phyloP scores from a whole-genome alignment of 2,329 filamentous ascomycete genomes.

The Talaromyces pinophilus region DNA sequence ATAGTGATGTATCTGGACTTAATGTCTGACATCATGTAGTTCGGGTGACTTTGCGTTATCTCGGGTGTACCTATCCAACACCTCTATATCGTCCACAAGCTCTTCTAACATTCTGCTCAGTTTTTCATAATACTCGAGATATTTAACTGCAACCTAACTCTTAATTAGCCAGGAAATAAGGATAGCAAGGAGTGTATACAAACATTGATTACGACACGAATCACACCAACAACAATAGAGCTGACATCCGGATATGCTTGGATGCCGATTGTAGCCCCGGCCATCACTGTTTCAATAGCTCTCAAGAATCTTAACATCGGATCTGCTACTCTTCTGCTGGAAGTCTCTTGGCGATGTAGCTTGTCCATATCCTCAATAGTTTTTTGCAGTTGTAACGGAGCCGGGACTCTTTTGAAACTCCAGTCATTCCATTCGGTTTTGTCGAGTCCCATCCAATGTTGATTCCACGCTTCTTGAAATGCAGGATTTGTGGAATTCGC shows the following conservation, averaged over 20 bases:
- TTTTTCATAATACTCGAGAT: constrained; percentile 22
- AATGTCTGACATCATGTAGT: constrained; percentile 13
- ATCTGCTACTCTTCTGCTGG: constrained; percentile 15
- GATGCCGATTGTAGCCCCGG: constrained; percentile 12
- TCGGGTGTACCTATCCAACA: constrained; percentile 15
- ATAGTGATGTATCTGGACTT: not conserved
- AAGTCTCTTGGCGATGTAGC: constrained; percentile 6
- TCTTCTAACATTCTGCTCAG: constrained; percentile 20
- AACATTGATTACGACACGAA: constrained; percentile 22
- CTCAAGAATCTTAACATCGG: constrained; percentile 4
- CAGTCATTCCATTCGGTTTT: constrained; percentile 19
- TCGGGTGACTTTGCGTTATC: constrained; percentile 3
- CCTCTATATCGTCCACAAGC: constrained; percentile 12
- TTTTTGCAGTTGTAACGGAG: constrained; percentile 8
- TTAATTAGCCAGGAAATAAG: not conserved
- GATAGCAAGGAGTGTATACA: not conserved
- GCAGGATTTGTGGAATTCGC: constrained; percentile 16
- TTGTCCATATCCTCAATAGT: constrained; percentile 14
- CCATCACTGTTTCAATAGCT: constrained; percentile 20
- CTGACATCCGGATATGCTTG: constrained; percentile 22
- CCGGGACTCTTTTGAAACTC: not conserved
- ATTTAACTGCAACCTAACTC: constrained; percentile 18
- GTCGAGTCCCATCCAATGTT: constrained; percentile 16
- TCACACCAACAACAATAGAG: constrained; percentile 19
- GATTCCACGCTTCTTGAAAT: constrained; percentile 23